Percentiles rank a stretch among this genome's conserved stretches.
These are phyloP conservation scores for Leptographium galeiforme DNA, from an alignment of 2,329 filamentous ascomycete species.

Conservation along the genomic window DNA sequence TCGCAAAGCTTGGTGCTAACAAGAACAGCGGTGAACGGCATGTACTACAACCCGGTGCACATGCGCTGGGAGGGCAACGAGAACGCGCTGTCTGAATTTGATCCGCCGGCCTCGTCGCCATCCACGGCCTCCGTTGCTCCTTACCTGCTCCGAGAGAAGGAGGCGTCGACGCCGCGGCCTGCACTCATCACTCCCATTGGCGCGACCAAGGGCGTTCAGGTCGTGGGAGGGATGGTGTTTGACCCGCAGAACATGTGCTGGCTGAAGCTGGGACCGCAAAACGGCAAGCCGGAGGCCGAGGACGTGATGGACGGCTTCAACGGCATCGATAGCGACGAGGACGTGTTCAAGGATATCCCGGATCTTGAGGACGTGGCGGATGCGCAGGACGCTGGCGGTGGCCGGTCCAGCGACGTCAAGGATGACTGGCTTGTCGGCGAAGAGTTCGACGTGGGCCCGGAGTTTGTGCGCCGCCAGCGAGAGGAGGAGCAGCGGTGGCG, in stretches of 20 bases:
- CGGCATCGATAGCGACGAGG: conserved; percentile 73
- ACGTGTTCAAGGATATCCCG: conserved; percentile 89
- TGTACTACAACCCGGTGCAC: conserved; percentile 83
- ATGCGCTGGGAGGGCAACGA: conserved; percentile 96
- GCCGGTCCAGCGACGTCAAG: conserved; percentile 46
- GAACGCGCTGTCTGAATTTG: conserved; percentile 67
- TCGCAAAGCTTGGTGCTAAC: not conserved
- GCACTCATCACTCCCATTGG: conserved; percentile 88
- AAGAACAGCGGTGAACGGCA: conserved; percentile 67
- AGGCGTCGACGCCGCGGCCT: conserved; percentile 46
- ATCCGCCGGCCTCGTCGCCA: conserved; percentile 44
- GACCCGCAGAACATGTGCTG: conserved; percentile 96
- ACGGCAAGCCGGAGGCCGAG: conserved; percentile 31
- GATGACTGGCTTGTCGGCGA: conserved; percentile 83
- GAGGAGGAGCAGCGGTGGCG: conserved; percentile 90
- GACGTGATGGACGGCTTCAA: conserved; percentile 53
- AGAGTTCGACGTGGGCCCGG: conserved; percentile 93
- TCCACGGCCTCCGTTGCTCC: conserved; percentile 33
- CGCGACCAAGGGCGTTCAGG: conserved; percentile 72
- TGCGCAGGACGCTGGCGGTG: conserved; percentile 32
- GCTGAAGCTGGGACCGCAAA: conserved; percentile 57
- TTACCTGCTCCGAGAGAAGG: conserved; percentile 37
- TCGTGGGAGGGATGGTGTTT: conserved; percentile 97
- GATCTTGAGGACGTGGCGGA: conserved; percentile 65
- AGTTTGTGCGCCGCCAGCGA: conserved; percentile 77